Evolutionary conservation across 2,329 filamentous ascomycete genomes (phyloP), one percentile per base, ranked within the genome.

Genomic region (Chaetomiaceae sp.): DNA sequence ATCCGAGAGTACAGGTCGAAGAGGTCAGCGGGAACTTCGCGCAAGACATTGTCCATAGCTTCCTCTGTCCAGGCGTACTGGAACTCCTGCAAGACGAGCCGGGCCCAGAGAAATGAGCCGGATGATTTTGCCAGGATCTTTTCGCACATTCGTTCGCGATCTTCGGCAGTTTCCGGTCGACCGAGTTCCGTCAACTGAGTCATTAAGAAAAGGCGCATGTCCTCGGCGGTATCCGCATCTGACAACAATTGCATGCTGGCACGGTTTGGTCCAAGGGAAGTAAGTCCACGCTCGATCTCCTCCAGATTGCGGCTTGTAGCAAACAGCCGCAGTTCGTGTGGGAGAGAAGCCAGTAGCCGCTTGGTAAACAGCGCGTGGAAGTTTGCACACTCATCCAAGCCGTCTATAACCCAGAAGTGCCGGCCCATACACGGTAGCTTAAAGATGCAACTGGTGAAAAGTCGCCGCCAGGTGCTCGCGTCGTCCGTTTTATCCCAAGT

Each of bases 321-420:
- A 53, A 68, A 67, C 10, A 68, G 21, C 14, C 62, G 57, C 5
- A 68, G 45, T 1, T 45, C 38, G 2, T 44, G 8, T 4, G 65
- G 64, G 14, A 65, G 38, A 1, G 45, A 34, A 9, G 51, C 36
- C 3, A 63, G 51, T 8, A 63, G 37, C 21, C 43, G 42, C 27
- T 59, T 59, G 10, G 54, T 43, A 23, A 64, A 64, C 0, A 63
- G 38, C 0, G 48, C 20, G 32, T 54, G 47, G 51, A 62, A 64
- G 46, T 59, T 58, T 5, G 51, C 14, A 48, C 64, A 67, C 40
- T 68, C 66, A 33, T 69, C 66, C 5, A 68, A 42, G 3, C 56
- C 66, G 45, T 68, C 66, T 5, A 68, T 48, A 1, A 68, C 59
- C 66, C 66, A 68, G 36, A 57, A 60, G 42, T 67, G 66, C 5